phyloP scores from a whole-genome alignment of 805 yeast species.

The Nakazawaea ambrosiae region DNA sequence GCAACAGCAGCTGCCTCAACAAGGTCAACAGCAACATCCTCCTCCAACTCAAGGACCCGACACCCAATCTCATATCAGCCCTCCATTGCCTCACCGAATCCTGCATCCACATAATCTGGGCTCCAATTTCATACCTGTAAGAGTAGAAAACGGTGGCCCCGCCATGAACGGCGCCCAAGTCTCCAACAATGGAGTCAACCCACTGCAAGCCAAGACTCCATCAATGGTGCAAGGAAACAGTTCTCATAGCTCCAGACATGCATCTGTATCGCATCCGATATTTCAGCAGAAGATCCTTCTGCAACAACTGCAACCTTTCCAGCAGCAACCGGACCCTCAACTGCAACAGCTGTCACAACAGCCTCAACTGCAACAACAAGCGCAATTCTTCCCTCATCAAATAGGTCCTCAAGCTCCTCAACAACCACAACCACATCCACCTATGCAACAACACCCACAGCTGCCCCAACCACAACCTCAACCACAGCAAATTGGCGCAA shows the following conservation, averaged over 20 bases:
- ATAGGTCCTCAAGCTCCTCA: not conserved
- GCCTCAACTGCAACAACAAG: conserved; percentile 4
- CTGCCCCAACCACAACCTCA: not conserved
- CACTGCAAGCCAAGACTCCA: conserved; percentile 1
- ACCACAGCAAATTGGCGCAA: conserved; percentile 1
- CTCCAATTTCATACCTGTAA: conserved; percentile 2
- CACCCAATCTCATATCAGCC: not conserved
- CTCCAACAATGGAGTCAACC: not conserved
- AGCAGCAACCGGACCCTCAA: too few relatives aligned
- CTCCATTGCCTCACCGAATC: not conserved
- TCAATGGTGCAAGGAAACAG: not conserved
- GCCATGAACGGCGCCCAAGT: not conserved
- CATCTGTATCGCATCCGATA: conserved; percentile 1
- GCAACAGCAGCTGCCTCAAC: conserved; percentile 5
- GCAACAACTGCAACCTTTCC: conserved; percentile 11
- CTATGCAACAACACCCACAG: too few relatives aligned
- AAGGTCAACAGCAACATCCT: conserved; percentile 1
- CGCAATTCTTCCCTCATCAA: conserved; percentile 11
- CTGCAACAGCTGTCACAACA: not conserved
- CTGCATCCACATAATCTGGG: conserved; percentile 8
- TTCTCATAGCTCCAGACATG: not conserved
- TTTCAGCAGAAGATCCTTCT: not conserved
- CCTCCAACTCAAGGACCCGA: not conserved
- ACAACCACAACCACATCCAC: not conserved
- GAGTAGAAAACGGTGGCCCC: not conserved